Evolutionary conservation across 257 asterid genomes (phyloP), one percentile per base, ranked within the genome.

Genomic region (Misopates orontium): DNA sequence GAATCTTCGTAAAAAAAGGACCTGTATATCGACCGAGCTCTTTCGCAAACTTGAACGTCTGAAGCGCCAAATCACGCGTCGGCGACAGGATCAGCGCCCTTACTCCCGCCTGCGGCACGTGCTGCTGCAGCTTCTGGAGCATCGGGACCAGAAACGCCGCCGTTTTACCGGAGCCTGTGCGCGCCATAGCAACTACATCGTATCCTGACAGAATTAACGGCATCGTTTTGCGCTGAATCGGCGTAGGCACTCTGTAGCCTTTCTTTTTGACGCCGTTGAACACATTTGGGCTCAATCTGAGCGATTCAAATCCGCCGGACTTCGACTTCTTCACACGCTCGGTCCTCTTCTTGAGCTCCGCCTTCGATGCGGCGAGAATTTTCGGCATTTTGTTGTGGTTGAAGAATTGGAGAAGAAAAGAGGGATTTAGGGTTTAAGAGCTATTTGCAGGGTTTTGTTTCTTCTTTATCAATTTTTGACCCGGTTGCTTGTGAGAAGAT

Each of bases 121-220:
- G 96, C 10, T 88, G 91, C 70, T 81, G 86, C 73, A 94, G 90
- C 75, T 83, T 90, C 83, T 90, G 91, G 18, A 90, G 92, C 99
- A 94, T 94, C 4, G 97, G 97, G 51, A 94, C 68, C 52, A 94
- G 78, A 62, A 90, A 94, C 0, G 97, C 99, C 4, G 97, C 96
- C 42, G 97, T 94, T 67, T 94, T 90, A 0, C 96, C 97, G 10
- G 97, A 94, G 4, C 99, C 99, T 0, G 99, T 90, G 8, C 97
- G 88, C 8, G 99, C 99, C 99, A 94, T 94, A 60, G 99, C 99
- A 3, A 94, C 99, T 18, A 94, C 89, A 67, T 94, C 97, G 68
- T 77, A 71, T 10, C 97, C 97, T 0, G 87, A 62, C 0, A 86
- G 80, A 11, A 94, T 90, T 4, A 86, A 77, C 0, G 99, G 99